These are phyloP conservation scores for Diaporthe sp. DNA, from an alignment of 2,329 filamentous ascomycete genomes.

Conservation along the genomic window DNA sequence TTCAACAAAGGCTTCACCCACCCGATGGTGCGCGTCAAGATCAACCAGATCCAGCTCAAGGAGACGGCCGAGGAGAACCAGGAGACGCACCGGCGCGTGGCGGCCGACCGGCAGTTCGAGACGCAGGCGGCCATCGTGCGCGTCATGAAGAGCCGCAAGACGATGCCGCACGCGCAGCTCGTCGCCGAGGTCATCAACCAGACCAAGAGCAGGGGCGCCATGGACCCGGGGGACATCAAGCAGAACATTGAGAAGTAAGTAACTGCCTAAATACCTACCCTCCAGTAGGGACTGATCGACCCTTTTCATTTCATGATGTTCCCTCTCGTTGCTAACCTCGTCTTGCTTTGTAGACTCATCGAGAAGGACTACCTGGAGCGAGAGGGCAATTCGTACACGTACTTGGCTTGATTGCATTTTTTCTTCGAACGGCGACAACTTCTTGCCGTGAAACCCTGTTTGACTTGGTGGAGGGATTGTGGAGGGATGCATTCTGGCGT, in stretches of 20 bases:
- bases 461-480: not conserved
- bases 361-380: constrained; percentile 95
- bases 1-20: constrained; percentile 85
- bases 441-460: not conserved
- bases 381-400: constrained; percentile 78
- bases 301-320: not conserved
- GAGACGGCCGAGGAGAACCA: constrained; percentile 97
- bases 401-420: constrained; percentile 70
- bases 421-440: not conserved
- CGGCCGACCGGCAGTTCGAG: constrained; percentile 92
- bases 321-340: not conserved
- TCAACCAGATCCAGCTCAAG: constrained; percentile 98
- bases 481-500: constrained; percentile 4
- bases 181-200: constrained; percentile 93
- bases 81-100: constrained; percentile 91
- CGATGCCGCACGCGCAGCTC: constrained; percentile 86
- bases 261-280: not conserved
- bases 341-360: constrained; percentile 73
- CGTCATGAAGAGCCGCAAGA: constrained; percentile 96
- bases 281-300: constrained; percentile 5
- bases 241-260: constrained; percentile 94
- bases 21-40: constrained; percentile 92
- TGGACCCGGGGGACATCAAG: constrained; percentile 93
- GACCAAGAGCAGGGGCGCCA: constrained; percentile 86
- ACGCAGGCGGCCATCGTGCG: constrained; percentile 97